These are phyloP conservation scores for Litsea cubeba DNA, from an alignment of 164 flowering plant genomes.

Conservation along the genomic window DNA sequence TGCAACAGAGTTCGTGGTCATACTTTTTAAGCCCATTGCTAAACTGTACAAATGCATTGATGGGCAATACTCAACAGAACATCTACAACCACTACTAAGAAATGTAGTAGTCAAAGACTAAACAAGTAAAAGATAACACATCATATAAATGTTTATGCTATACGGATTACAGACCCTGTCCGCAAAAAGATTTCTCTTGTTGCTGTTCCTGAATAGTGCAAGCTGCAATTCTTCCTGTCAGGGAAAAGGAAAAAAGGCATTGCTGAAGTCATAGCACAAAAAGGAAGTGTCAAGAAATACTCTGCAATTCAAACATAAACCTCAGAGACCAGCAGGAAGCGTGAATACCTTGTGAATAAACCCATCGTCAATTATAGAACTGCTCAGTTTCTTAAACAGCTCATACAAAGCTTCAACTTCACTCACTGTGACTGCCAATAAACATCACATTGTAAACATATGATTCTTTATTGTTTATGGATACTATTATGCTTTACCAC, in stretches of 20 bases:
- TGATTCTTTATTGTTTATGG: not conserved
- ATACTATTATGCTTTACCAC: too few relatives aligned
- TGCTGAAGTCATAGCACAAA: not conserved
- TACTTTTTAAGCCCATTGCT: not conserved
- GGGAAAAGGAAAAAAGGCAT: not conserved
- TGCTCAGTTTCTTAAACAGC: slow-evolving; percentile 73
- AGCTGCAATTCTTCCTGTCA: slow-evolving; percentile 74
- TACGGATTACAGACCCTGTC: slow-evolving; percentile 36
- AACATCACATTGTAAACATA: not conserved
- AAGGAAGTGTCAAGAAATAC: not conserved
- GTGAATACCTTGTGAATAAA: slow-evolving; percentile 64
- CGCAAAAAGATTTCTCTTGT: slow-evolving; percentile 59
- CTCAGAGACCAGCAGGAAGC: not conserved
- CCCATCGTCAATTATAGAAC: slow-evolving; percentile 67
- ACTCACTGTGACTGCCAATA: slow-evolving; percentile 60
- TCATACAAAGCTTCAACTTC: slow-evolving; percentile 80
- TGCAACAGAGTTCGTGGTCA: not conserved
- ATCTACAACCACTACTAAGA: not conserved
- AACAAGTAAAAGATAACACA: not conserved
- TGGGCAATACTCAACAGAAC: not conserved
- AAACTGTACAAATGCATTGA: not conserved
- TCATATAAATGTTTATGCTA: not conserved
- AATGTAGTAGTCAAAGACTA: not conserved
- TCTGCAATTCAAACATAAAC: not conserved
- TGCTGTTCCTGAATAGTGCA: slow-evolving; percentile 58